Percentiles rank a stretch among this genome's conserved stretches.
Evolutionary conservation across 2,329 filamentous ascomycete species (phyloP).

Genomic region (Beauveria sp.): DNA sequence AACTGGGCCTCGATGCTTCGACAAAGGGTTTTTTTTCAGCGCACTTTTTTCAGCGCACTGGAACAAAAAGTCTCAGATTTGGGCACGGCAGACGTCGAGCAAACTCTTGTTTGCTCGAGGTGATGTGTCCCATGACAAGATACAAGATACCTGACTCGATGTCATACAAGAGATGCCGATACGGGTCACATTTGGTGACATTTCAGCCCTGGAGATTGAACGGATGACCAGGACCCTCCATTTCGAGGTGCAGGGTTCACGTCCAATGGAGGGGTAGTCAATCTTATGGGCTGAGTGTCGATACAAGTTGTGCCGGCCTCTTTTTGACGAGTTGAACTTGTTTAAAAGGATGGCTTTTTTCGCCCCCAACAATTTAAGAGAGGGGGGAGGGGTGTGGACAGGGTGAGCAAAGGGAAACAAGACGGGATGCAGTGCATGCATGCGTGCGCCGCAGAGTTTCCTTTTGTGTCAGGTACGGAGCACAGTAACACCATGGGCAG

Average conservation of each 20-base stretch:
- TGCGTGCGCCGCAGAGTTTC: background rate
- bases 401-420: background rate
- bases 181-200: background rate
- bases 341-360: background rate
- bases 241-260: background rate
- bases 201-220: background rate
- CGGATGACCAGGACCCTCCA: background rate
- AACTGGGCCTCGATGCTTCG: background rate
- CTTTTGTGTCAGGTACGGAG: slow-evolving; percentile 6
- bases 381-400: background rate
- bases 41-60: background rate
- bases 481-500: background rate
- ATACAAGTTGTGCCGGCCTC: background rate
- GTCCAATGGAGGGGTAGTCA: background rate
- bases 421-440: background rate
- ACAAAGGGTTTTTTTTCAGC: background rate
- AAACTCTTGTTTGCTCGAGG: background rate
- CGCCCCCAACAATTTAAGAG: background rate
- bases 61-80: background rate
- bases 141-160: background rate
- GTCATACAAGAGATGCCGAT: background rate
- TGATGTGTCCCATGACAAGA: background rate
- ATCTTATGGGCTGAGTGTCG: background rate
- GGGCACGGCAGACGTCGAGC: background rate
- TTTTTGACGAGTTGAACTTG: background rate